Percentiles rank a stretch among this genome's conserved stretches.
phyloP scores from a whole-genome alignment of 1,284 basidiomycete species.

The Xanthoconium separans region DNA sequence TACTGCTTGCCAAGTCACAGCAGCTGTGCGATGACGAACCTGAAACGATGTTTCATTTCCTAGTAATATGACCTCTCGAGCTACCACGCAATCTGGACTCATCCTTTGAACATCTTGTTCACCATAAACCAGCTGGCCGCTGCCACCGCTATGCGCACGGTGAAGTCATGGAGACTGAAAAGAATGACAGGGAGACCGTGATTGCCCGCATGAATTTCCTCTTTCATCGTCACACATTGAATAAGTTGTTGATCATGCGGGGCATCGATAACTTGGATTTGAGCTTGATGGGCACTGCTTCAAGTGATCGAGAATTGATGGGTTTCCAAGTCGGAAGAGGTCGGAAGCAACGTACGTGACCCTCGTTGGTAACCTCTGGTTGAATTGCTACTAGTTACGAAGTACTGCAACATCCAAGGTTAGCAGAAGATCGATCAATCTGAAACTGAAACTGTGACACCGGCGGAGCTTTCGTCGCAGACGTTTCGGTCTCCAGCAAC shows the following conservation, averaged over 20 bases:
- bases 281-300: no score
- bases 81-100: neutral
- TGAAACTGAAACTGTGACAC: neutral
- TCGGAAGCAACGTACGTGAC: neutral
- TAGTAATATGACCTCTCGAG: neutral
- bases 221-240: no score
- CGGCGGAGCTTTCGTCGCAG: neutral
- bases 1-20: slow-evolving; percentile 3
- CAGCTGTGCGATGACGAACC: neutral
- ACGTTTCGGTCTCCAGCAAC: neutral
- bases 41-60: neutral
- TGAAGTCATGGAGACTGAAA: slow-evolving; percentile 2
- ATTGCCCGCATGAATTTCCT: neutral
- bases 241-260: no score
- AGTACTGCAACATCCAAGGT: neutral
- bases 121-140: neutral
- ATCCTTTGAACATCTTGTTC: neutral
- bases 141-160: neutral
- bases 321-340: no score
- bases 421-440: neutral
- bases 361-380: neutral
- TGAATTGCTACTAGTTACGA: neutral
- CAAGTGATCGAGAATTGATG: no score
- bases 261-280: no score
- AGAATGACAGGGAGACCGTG: neutral